A percentile compares a stretch with the other conserved stretches of the same genome.
Evolutionary conservation across 1,139 yeast genomes (phyloP).

Genomic region (Lodderomyces pseudojiufengensis): DNA sequence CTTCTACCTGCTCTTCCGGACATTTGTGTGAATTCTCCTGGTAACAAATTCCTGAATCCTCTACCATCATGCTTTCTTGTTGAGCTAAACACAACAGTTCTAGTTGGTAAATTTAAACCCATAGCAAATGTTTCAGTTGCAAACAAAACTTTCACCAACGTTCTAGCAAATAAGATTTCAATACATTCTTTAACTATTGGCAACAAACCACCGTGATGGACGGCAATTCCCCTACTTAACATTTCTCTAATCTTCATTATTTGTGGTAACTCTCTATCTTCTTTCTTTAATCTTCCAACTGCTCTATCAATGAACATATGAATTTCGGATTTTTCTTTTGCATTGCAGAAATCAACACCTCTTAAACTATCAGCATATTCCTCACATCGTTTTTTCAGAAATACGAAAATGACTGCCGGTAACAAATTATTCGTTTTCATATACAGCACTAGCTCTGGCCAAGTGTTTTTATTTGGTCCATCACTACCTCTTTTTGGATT

Average conservation of each 20-base stretch:
- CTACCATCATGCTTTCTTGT: slow-evolving; percentile 88
- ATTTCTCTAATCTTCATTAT: slow-evolving; percentile 77
- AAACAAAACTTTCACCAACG: slow-evolving; percentile 83
- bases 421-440: slow-evolving; percentile 62
- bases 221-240: slow-evolving; percentile 88
- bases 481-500: slow-evolving; percentile 44
- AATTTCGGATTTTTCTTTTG: slow-evolving; percentile 82
- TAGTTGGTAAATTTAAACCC: slow-evolving; percentile 96
- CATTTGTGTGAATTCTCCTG: slow-evolving; percentile 99
- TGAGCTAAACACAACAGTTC: slow-evolving; percentile 89
- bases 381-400: slow-evolving; percentile 90
- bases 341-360: slow-evolving; percentile 75
- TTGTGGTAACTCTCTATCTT: slow-evolving; percentile 91
- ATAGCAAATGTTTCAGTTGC: slow-evolving; percentile 99
- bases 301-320: slow-evolving; percentile 92
- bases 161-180: slow-evolving; percentile 83
- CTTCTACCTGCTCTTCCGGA: slow-evolving; percentile 99
- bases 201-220: slow-evolving; percentile 93
- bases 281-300: slow-evolving; percentile 79
- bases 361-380: slow-evolving; percentile 80
- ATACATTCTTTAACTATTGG: slow-evolving; percentile 96
- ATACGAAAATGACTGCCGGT: slow-evolving; percentile 92
- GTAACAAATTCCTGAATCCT: slow-evolving; percentile 71
- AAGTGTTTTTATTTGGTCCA: slow-evolving; percentile 75
- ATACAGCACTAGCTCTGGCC: slow-evolving; percentile 73